Evolutionary conservation across 257 asterid species (phyloP).

Genomic region (Mitragyna speciosa): DNA sequence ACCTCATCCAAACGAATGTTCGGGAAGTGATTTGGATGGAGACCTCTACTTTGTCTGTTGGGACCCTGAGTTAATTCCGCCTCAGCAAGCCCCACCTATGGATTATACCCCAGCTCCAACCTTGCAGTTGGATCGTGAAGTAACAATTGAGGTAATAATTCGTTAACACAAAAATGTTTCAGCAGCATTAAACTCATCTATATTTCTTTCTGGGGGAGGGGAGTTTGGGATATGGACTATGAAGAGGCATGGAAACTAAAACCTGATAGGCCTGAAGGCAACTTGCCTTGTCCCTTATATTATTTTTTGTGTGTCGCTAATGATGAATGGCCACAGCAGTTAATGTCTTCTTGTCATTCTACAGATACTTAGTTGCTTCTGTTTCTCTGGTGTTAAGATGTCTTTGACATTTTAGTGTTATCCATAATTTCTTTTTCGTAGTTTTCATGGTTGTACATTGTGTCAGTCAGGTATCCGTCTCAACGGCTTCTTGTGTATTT

Average conservation of each 20-base stretch:
- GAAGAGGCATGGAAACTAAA: not conserved
- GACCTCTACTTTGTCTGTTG: slow-evolving; percentile 91
- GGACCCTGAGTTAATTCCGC: slow-evolving; percentile 78
- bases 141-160: slow-evolving; percentile 67
- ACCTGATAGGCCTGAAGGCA: not conserved
- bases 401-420: too few species aligned
- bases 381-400: not conserved
- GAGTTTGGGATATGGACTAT: not conserved
- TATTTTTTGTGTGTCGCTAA: not conserved
- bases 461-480: too few species aligned
- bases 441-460: too few species aligned
- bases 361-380: not conserved
- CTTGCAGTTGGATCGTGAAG: slow-evolving; percentile 54
- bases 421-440: too few species aligned
- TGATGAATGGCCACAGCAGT: not conserved
- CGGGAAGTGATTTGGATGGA: slow-evolving; percentile 97
- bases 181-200: not conserved
- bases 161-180: not conserved
- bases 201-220: not conserved
- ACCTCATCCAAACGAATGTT: slow-evolving; percentile 98
- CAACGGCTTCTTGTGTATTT: too few species aligned
- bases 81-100: slow-evolving; percentile 50
- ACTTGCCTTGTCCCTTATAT: not conserved
- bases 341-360: not conserved
- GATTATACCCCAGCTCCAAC: slow-evolving; percentile 69